Evolutionary conservation across 257 asterid genomes (phyloP).

Genomic region (Sherardia arvensis): DNA sequence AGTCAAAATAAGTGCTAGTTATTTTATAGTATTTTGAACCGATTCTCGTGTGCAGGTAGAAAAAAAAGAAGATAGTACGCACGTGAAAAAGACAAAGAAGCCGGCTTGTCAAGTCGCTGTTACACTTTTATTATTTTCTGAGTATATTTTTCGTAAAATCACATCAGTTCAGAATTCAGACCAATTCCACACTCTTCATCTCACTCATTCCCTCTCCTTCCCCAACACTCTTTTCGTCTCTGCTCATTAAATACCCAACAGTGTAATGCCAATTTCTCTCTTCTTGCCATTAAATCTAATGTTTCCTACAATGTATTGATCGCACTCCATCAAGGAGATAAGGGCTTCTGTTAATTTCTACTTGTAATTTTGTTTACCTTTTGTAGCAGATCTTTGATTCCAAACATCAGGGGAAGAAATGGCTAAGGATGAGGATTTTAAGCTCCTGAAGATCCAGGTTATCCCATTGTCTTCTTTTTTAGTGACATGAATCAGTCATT

Average conservation of each 20-base stretch:
- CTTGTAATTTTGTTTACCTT: slow-evolving; percentile 1
- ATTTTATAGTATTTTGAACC: too few relatives aligned
- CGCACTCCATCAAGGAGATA: neutral
- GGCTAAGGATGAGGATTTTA: slow-evolving; percentile 80
- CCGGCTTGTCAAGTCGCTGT: slow-evolving; percentile 55
- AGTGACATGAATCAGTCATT: neutral
- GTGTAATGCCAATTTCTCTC: neutral
- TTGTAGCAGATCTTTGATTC: slow-evolving; percentile 25
- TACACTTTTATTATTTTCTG: slow-evolving; percentile 16
- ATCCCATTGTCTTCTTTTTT: neutral
- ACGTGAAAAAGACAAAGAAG: slow-evolving; percentile 15
- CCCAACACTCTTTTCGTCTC: slow-evolving; percentile 2
- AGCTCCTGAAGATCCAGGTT: slow-evolving; percentile 94
- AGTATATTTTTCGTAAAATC: slow-evolving; percentile 41
- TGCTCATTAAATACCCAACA: neutral
- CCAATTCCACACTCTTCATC: slow-evolving; percentile 6
- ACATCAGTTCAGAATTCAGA: slow-evolving; percentile 38
- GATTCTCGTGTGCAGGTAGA: neutral
- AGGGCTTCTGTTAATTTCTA: too few relatives aligned
- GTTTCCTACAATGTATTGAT: neutral
- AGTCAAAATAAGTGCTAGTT: too few relatives aligned
- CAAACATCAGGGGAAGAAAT: slow-evolving; percentile 24
- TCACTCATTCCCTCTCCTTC: neutral
- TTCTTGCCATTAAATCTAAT: neutral
- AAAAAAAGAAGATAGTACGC: neutral